Evolutionary conservation across 257 asterid genomes (phyloP).

Genomic region (Solanum lycopersicoides): DNA sequence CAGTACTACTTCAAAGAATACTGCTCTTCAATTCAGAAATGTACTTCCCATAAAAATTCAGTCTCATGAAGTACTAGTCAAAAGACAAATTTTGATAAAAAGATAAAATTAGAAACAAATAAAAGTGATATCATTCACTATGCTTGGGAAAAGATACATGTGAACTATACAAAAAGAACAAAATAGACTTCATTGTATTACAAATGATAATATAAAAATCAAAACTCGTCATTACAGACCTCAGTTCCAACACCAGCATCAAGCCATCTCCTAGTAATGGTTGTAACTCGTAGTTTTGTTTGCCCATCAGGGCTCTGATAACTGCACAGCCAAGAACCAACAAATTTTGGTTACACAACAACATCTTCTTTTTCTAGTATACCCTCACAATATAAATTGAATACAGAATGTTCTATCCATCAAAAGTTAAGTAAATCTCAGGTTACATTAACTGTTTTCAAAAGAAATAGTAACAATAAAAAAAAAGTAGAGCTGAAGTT

Average conservation of each 20-base stretch:
- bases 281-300: slow-evolving; percentile 74
- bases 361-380: neutral
- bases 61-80: neutral
- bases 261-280: slow-evolving; percentile 77
- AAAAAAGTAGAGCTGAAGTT: neutral
- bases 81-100: neutral
- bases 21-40: neutral
- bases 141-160: neutral
- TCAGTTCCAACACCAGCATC: slow-evolving; percentile 62
- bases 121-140: neutral
- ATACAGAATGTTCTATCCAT: neutral
- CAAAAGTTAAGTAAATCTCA: neutral
- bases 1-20: neutral
- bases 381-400: neutral
- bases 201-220: neutral
- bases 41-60: neutral
- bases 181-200: neutral
- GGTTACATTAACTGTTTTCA: neutral
- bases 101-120: neutral
- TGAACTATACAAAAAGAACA: neutral
- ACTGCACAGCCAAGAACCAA: slow-evolving; percentile 29
- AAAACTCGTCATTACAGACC: slow-evolving; percentile 19
- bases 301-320: slow-evolving; percentile 79
- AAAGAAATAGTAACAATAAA: neutral
- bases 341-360: neutral